Evolutionary conservation across 192 early-diverging fungal genomes (phyloP), one percentile per base, ranked within the genome.

Genomic region (Allomyces javanicus): DNA sequence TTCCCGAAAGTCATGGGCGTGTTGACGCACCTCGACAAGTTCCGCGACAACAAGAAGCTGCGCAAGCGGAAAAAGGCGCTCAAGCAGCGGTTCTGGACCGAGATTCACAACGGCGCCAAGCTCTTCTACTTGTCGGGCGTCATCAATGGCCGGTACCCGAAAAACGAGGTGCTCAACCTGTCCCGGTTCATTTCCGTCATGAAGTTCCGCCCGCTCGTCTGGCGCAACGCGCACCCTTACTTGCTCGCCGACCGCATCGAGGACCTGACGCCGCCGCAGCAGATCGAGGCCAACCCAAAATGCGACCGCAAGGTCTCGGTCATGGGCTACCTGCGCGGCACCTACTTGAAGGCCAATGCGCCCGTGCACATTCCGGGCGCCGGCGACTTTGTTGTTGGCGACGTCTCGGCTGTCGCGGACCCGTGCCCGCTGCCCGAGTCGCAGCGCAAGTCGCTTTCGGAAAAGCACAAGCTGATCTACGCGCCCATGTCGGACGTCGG

Each of bases 1-100:
- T 95, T 99, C 78, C 92, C 93, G 12, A 91, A 91, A 65, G 87
- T 99, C 24, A 96, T 99, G 91, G 96, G 96, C 25, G 90, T 99
- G 23, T 76, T 99, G 65, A 99, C 96, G 25, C 92, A 95, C 72
- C 71, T 99, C 66, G 96, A 99, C 66, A 86, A 87, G 58, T 96
- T 99, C 79, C 88, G 89, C 69, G 92, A 96, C 73, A 90, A 87
- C 75, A 97, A 97, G 77, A 74, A 85, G 21, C 81, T 95, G 66
- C 85, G 86, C 66, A 83, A 83, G 44, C 90, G 85, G 3, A 97
- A 97, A 75, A 97, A 96, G 78, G 74, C 80, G 67, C 79, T 99
- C 65, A 99, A 99, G 83, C 92, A 95, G 58, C 87, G 96, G 70
- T 99, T 99, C 80, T 99, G 96, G 96, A 96, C 96, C n/a, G 96